Evolutionary conservation across 2,329 filamentous ascomycete species (phyloP), one percentile per base, ranked within the genome.

Genomic region (Zymoseptoria tritici): DNA sequence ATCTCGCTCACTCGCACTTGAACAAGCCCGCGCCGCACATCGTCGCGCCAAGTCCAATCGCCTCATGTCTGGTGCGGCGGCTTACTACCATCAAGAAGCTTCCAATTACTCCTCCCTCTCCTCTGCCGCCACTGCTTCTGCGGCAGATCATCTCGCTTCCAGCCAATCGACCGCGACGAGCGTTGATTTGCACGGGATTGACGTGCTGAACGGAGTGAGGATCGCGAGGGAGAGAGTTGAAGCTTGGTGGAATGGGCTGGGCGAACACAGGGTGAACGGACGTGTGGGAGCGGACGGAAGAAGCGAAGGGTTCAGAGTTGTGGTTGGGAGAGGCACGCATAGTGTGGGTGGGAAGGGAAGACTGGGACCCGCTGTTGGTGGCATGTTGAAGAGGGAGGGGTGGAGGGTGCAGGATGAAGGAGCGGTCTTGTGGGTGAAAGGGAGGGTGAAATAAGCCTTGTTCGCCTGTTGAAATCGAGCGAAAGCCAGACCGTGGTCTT

Each of bases 141-240:
- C 85, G 1, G 90, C 91, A 1, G 88, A 94, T 67, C 75, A 82
- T 0, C 79, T 87, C 3, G 92, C 93, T 1, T 80, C 85, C 9
- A 71, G 76, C 9, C 87, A 91, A 70, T 92, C 89, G 55, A 62
- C 62, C 0, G 61, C 72, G 1, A 78, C 75, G 1, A 77, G 80
- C 20, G 78, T 95, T 7, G 93, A 97, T 73, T 78, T 97, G 24
- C 93, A 97, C 72, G 90, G 91, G 5, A 85, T 96, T 4, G 85
- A 81, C 52, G 91, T 97, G 1, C 79, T 85, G 54, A 89, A 96
- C 72, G 93, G 89, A 1, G 85, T 91, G 29, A 81, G 89, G 2
- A 96, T 97, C 64, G 86, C 89, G 1, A 81, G 83, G 29, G 80
- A 85, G 53, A 81, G 81, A 46, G 87, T 89, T 0, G 79, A 82